Conservation (phyloP, 768 basidiomycete species). For the Strobilomyces dryophilus region DNA sequence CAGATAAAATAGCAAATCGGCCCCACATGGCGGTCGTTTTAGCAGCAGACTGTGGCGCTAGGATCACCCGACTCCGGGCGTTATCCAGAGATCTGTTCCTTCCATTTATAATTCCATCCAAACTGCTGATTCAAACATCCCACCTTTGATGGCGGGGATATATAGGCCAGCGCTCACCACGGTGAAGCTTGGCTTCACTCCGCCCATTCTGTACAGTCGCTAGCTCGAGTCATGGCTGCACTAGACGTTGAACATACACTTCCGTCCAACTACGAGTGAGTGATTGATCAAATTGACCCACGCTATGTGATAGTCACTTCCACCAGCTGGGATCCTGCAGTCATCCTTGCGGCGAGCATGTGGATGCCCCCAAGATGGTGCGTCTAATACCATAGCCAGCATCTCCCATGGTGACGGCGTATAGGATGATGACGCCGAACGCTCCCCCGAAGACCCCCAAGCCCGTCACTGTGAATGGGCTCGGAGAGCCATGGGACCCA, state of each 20-base stretch:
- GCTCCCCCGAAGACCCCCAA: background rate
- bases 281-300: background rate
- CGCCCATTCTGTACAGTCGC: background rate
- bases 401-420: background rate
- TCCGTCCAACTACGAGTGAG: conserved; percentile 17
- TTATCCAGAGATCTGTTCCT: too few relatives aligned
- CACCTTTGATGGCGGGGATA: background rate
- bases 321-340: conserved; percentile 23
- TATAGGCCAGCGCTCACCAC: background rate
- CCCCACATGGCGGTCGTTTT: too few relatives aligned
- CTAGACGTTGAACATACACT: conserved; percentile 17
- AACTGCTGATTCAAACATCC: background rate
- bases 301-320: background rate
- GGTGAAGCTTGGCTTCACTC: background rate
- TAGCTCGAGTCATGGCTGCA: conserved; percentile 17
- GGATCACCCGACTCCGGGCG: background rate
- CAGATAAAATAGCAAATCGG: too few relatives aligned
- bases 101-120: background rate
- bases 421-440: conserved; percentile 22
- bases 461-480: conserved; percentile 11
- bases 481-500: conserved; percentile 24
- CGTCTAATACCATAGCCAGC: background rate
- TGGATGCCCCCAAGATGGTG: conserved; percentile 28
- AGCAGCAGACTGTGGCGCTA: too few relatives aligned
- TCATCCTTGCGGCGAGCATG: conserved; percentile 19